Percentiles rank a stretch among this genome's conserved stretches.
Evolutionary conservation across 495 filamentous ascomycete species (phyloP).

Genomic region (Aspergillus campestris): DNA sequence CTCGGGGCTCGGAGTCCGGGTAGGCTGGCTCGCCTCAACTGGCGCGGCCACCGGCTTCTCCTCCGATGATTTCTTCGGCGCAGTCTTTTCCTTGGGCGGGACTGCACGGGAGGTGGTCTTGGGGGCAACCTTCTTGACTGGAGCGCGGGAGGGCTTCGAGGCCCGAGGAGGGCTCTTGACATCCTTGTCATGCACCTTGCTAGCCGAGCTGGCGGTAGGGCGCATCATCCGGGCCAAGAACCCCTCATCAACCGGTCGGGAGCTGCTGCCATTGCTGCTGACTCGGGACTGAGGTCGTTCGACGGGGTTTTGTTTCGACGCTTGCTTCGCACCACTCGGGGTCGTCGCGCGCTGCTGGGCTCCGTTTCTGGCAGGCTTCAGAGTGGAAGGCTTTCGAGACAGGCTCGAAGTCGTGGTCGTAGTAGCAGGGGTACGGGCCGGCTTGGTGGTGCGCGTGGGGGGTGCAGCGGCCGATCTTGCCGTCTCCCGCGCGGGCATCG

Average conservation of each 20-base stretch:
- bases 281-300: conserved; percentile 36
- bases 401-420: conserved; percentile 25
- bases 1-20: conserved; percentile 3
- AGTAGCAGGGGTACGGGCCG: conserved; percentile 44
- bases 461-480: conserved; percentile 17
- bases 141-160: conserved; percentile 9
- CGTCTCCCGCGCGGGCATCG: conserved; percentile 24
- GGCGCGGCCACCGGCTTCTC: conserved; percentile 7
- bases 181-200: conserved; percentile 69
- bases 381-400: conserved; percentile 36
- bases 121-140: conserved; percentile 10
- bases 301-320: conserved; percentile 22
- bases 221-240: conserved; percentile 93
- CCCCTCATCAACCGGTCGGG: conserved; percentile 53
- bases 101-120: conserved; percentile 18
- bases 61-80: conserved; percentile 12
- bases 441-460: conserved; percentile 34
- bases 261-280: conserved; percentile 28
- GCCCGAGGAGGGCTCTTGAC: conserved; percentile 29
- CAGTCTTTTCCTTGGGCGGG: conserved; percentile 15
- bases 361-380: conserved; percentile 20
- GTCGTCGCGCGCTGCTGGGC: conserved; percentile 15
- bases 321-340: conserved; percentile 17
- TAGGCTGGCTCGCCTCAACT: conserved; percentile 1
- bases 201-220: conserved; percentile 70